Evolutionary conservation across 2,329 filamentous ascomycete species (phyloP), one percentile per base, ranked within the genome.

Genomic region (Tolypocladium ovalisporum): DNA sequence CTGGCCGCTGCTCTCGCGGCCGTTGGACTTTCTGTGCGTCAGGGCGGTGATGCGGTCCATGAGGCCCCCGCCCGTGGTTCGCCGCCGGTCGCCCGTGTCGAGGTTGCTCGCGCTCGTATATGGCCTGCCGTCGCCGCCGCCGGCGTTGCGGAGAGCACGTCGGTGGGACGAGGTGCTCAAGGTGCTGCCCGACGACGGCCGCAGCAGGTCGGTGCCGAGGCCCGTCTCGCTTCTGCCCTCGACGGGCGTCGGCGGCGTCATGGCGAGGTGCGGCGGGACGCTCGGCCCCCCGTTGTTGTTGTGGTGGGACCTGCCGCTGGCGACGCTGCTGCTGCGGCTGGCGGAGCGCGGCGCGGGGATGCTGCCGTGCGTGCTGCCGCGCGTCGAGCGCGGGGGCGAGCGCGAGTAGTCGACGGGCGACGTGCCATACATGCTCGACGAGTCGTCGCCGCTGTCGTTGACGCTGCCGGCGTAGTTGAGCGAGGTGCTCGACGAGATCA

Each of bases 401-500:
- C 81, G 78, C 19, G 81, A 84, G 63, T 79, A 84, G 67, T 84
- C 81, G 1, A 83, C 73, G 2, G 78, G 76, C 32, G 79, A 80
- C 19, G 73, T 73, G 36, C 77, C 79, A 63, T 79, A 80, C 22
- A 81, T 57, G 59, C 80, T 83, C 2, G 79, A 77, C 49, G 79
- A 82, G 66, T 84, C 81, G 65, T 84, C 81, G 59, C 79, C 81
- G 59, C 79, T 81, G 62, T 78, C 79, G 59, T 79, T 76, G 62
- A 75, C 68, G 61, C 74, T 76, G 42, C 73, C 71, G 3, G 71
- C 64, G 58, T 74, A 70, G 37, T 75, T 71, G 68, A 22, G 3
- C n/a, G 70, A 71, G 6, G 62, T 63, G 44, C 63, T 64, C 2
- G 67, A 71, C 13, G 74, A 75, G 32, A 77, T 80, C 61, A 93